Evolutionary conservation across 2,329 filamentous ascomycete species (phyloP).

Genomic region (Neonectria magnoliae): DNA sequence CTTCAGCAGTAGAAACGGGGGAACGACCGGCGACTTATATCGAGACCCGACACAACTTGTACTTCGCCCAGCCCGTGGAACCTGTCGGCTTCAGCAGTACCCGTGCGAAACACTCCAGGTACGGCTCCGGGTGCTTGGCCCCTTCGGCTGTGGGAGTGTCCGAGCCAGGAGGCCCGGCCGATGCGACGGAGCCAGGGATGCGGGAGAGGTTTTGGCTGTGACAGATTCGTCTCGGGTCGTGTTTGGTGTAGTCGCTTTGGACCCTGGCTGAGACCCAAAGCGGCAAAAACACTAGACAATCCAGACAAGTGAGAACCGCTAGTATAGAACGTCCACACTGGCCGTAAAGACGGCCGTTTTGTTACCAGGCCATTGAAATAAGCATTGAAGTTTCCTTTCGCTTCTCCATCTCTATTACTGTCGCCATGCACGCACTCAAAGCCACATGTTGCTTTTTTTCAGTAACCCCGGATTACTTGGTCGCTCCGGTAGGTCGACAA

Average conservation of each 20-base stretch:
- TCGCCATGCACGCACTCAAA: constrained; percentile 6
- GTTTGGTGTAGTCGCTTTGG: constrained; percentile 41
- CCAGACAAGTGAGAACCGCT: not conserved
- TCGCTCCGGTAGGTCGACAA: not conserved
- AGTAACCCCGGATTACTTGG: not conserved
- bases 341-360: not conserved
- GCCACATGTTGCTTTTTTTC: not conserved
- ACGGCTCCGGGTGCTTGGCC: constrained; percentile 27
- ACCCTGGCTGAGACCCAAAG: constrained; percentile 23
- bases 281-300: not conserved
- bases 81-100: constrained; percentile 12
- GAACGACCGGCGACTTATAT: constrained; percentile 29
- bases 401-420: not conserved
- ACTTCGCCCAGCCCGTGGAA: no score
- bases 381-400: not conserved
- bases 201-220: constrained; percentile 42
- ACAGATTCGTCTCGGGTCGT: constrained; percentile 50
- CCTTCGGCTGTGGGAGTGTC: constrained; percentile 34
- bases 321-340: not conserved
- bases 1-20: not conserved
- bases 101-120: constrained; percentile 37
- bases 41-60: not conserved
- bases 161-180: constrained; percentile 31
- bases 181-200: constrained; percentile 30
- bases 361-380: not conserved